These are phyloP conservation scores for Rhodotorula sp. DNA, from an alignment of 1,284 basidiomycete species.

Conservation along the genomic window DNA sequence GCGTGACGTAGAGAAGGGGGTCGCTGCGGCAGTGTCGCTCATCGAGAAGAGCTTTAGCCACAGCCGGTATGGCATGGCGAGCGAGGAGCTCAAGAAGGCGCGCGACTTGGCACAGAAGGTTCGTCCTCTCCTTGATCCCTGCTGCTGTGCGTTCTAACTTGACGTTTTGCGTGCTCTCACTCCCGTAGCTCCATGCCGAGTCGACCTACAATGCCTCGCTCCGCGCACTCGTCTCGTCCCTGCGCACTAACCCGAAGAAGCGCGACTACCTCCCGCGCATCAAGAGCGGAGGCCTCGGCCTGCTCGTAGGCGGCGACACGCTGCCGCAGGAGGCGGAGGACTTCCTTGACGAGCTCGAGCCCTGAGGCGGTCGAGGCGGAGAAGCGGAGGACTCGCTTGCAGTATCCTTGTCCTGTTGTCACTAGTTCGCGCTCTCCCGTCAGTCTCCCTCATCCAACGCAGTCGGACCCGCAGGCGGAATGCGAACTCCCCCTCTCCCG, in stretches of 20 bases:
- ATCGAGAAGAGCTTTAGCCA: conserved; percentile 24
- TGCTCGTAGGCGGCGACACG: conserved; percentile 2
- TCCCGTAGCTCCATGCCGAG: background rate
- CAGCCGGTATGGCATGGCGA: conserved; percentile 15
- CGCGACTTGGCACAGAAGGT: conserved; percentile 12
- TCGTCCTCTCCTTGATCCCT: background rate
- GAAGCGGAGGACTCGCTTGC: background rate
- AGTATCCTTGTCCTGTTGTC: background rate
- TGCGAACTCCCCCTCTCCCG: too few species aligned
- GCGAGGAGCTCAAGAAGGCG: conserved; percentile 4
- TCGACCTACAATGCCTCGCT: conserved; percentile 6
- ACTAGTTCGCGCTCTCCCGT: background rate
- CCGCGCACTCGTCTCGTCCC: background rate
- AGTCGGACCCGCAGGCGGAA: too few species aligned
- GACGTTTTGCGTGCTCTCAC: too few species aligned
- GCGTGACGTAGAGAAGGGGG: background rate
- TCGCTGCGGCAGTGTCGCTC: conserved; percentile 2
- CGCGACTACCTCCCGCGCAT: conserved; percentile 18
- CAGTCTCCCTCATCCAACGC: too few species aligned
- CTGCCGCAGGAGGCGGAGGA: conserved; percentile 7
- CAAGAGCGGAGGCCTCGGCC: background rate
- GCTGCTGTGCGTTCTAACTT: background rate
- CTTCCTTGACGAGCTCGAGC: conserved; percentile 13
- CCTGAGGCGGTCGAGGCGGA: background rate
- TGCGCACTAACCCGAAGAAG: conserved; percentile 6